Base-by-base conservation (phyloP, 495 filamentous ascomycete genomes). In the Talaromyces thailandensis region DNA sequence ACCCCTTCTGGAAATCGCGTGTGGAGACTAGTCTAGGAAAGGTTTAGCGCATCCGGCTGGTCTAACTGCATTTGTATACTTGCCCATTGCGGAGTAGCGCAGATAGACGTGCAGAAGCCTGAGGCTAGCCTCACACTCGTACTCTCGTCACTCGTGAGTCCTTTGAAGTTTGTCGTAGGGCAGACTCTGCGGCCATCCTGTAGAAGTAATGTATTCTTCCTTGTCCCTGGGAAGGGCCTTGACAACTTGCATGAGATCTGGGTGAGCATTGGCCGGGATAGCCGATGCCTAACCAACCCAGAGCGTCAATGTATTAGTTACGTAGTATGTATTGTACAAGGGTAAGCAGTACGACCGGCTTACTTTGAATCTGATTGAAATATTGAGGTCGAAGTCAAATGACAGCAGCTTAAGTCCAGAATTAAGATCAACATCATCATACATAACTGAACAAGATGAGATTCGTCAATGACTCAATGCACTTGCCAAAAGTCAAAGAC, bases 61-160 rank as follows among this genome's bases (percentile, higher is more conserved):
- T 57, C 55, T 57, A 57, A 35, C 55, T 28, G 16, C 3, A 32
- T 57, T 23, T 35, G 55, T 57, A 23, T 57, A 35, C 55, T 57
- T 31, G 9, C 55, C 55, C 18, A n/a, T 32, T 57, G 7, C 29
- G 55, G 55, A 21, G 6, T 55, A 55, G 51, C 16, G 14, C 51
- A 26, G 8, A 9, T 32, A 12, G 29, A n/a, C 52, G 18, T 26
- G 52, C 28, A 57, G 28, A n/a, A n/a, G n/a, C n/a, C n/a, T n/a
- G n/a, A n/a, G n/a, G n/a, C n/a, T n/a, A n/a, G n/a, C n/a, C n/a
- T n/a, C n/a, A n/a, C n/a, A n/a, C n/a, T n/a, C n/a, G n/a, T n/a
- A n/a, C n/a, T n/a, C n/a, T n/a, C n/a, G n/a, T n/a, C n/a, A n/a
- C n/a, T n/a, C n/a, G 0, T 4, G n/a, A 14, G 18, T 53, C 50